Conservation (phyloP, 108 stramenopile genomes). For the Conticribra weissflogii region DNA sequence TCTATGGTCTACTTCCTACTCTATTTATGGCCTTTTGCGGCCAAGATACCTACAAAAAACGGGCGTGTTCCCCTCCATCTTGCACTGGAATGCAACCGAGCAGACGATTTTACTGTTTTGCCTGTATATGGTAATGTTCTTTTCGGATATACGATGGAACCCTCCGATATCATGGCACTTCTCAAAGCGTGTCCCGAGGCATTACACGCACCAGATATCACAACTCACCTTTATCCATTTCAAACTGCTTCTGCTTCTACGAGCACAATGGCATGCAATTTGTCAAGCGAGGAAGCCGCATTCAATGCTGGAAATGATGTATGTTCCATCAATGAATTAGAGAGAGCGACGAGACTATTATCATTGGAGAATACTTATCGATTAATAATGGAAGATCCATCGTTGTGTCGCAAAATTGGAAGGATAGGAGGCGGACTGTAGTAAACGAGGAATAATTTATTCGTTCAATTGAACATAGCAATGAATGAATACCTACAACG, state of each 20-base stretch:
- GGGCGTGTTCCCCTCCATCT: slow-evolving; percentile 38
- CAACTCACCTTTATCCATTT: slow-evolving; percentile 27
- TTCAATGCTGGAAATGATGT: background rate
- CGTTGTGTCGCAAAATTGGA: slow-evolving; percentile 17
- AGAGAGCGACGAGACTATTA: background rate
- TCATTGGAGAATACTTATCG: slow-evolving; percentile 19
- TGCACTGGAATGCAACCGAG: slow-evolving; percentile 8
- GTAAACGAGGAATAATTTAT: too few relatives aligned
- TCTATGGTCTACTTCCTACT: slow-evolving; percentile 31
- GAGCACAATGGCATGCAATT: background rate
- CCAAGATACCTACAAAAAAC: slow-evolving; percentile 18
- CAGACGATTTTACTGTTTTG: background rate
- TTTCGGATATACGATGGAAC: background rate
- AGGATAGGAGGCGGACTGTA: too few relatives aligned
- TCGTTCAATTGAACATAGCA: too few relatives aligned
- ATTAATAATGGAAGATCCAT: slow-evolving; percentile 25
- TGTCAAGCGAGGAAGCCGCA: background rate
- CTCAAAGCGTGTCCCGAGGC: slow-evolving; percentile 33
- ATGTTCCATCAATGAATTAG: background rate
- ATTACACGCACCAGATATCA: slow-evolving; percentile 18
- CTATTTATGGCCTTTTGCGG: slow-evolving; percentile 16
- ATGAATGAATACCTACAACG: too few relatives aligned
- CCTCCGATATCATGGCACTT: slow-evolving; percentile 23
- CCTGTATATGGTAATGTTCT: background rate
- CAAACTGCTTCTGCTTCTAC: slow-evolving; percentile 18